Base-by-base conservation (phyloP, 495 filamentous ascomycete species). In the Achaetomiella virescens region DNA sequence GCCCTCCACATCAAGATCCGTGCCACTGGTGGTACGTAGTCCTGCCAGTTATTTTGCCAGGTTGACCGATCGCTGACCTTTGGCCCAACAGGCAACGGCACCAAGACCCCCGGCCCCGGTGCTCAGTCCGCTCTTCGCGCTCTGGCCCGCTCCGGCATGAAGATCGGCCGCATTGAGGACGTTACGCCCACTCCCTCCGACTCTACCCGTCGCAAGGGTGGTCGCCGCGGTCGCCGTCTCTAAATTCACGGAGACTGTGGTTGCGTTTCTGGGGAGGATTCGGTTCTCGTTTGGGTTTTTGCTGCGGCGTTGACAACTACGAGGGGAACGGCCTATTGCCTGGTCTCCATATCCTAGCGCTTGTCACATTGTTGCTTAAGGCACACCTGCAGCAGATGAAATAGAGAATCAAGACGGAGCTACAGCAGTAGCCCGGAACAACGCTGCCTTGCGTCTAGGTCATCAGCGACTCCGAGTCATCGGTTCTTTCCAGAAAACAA, bases 141-240 rank as follows among this genome's bases (percentile, higher is more conserved):
- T 68, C 85, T 98, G 48, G 93, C 93, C 67, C 93, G 93, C 82
- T 87, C 91, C 62, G 95, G 93, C 71, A 99, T 99, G 93, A 91
- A 91, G 80, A 99, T 99, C 72, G 93, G 93, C 69, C 85, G 93
- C 67, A 99, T 99, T 68, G 93, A 99, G 86, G 93, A 99, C 76
- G 93, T 99, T 57, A 99, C 93, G 63, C 93, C 93, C 60, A 97
- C 93, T 35, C 93, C 93, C 62, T 97, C 93, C 73, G 93, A 99
- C 79, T 92, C 87, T 75, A 99, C 93, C 65, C 89, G 93, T 75
- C 88, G 92, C 76, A 99, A 99, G 87, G 93, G 93, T 79, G 93
- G 93, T 95, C 89, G 93, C 77, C 91, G 93, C 87, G 93, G 93
- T 96, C 93, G 93, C 78, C 91, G 93, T 92, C 85, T 99, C 74